Evolutionary conservation across 108 stramenopile genomes (phyloP).

Genomic region (Pseudonitzschia multiseries): DNA sequence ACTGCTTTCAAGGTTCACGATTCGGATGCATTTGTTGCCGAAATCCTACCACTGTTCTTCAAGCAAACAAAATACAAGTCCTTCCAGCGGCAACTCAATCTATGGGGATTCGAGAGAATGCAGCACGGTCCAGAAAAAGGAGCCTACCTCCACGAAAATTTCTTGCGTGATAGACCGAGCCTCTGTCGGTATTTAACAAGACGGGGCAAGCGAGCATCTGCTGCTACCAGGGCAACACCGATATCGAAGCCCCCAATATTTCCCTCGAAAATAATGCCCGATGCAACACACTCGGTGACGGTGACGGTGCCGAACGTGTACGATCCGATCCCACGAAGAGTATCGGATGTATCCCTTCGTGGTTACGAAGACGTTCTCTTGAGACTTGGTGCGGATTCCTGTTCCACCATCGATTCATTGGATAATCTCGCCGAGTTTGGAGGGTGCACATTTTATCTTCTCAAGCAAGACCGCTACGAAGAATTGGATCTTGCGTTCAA

Average conservation of each 20-base stretch:
- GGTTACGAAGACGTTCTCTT: not conserved
- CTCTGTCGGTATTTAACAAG: conserved; percentile 11
- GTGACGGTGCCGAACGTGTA: not conserved
- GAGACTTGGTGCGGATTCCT: not conserved
- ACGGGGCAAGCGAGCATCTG: conserved; percentile 6
- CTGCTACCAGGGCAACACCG: not conserved
- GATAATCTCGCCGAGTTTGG: conserved; percentile 23
- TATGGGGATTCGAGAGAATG: conserved; percentile 66
- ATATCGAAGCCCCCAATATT: not conserved
- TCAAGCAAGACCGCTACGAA: conserved; percentile 25
- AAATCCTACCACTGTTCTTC: conserved; percentile 31
- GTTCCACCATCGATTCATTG: not conserved
- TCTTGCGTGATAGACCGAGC: conserved; percentile 43
- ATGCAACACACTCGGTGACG: not conserved
- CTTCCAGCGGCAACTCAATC: conserved; percentile 52
- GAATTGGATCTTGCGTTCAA: conserved; percentile 17
- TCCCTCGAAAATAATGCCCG: not conserved
- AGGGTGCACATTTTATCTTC: conserved; percentile 20
- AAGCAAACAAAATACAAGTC: conserved; percentile 44
- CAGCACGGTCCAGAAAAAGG: conserved; percentile 58
- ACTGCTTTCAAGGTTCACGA: conserved; percentile 34
- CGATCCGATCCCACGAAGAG: not conserved
- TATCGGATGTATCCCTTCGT: conserved; percentile 5
- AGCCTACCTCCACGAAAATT: conserved; percentile 64
- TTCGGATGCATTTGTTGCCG: conserved; percentile 14